Conservation (phyloP, 2,329 filamentous ascomycete genomes). For the Diaporthe ampelina region DNA sequence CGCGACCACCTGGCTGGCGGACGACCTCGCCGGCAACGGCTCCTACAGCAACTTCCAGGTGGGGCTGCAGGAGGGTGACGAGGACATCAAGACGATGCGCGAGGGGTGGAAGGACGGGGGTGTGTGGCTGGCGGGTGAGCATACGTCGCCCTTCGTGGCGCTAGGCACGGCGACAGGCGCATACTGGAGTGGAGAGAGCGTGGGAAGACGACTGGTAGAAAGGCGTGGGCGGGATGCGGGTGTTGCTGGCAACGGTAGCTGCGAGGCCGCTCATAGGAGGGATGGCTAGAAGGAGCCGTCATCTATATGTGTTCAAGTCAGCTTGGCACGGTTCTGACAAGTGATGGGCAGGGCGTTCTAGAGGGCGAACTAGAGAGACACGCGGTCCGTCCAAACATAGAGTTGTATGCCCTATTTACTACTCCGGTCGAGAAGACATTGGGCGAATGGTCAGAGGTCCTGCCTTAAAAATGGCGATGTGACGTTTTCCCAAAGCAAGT, state of each 20-base stretch:
- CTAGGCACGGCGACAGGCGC: constrained; percentile 91
- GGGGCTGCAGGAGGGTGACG: constrained; percentile 77
- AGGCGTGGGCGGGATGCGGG: constrained; percentile 59
- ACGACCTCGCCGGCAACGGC: constrained; percentile 84
- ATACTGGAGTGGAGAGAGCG: constrained; percentile 90
- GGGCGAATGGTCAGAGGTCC: too few species aligned
- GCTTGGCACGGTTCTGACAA: background rate
- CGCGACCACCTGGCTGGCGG: constrained; percentile 83
- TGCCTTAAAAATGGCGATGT: background rate
- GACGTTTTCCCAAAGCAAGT: background rate
- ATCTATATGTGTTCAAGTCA: background rate
- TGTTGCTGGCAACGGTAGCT: background rate
- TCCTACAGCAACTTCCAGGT: constrained; percentile 90
- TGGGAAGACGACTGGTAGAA: constrained; percentile 74
- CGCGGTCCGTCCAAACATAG: background rate
- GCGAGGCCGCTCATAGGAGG: background rate
- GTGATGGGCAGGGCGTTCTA: background rate
- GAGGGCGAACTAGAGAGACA: background rate
- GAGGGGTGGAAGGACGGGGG: constrained; percentile 75
- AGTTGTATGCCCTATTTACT: background rate
- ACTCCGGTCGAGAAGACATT: background rate
- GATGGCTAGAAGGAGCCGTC: background rate
- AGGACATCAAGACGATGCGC: constrained; percentile 77
- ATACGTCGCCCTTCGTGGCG: constrained; percentile 90
- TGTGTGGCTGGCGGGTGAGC: constrained; percentile 90